Percentiles rank a stretch among this genome's conserved stretches.
phyloP scores from a whole-genome alignment of 768 basidiomycete genomes.

The Pulveroboletus ravenelii region DNA sequence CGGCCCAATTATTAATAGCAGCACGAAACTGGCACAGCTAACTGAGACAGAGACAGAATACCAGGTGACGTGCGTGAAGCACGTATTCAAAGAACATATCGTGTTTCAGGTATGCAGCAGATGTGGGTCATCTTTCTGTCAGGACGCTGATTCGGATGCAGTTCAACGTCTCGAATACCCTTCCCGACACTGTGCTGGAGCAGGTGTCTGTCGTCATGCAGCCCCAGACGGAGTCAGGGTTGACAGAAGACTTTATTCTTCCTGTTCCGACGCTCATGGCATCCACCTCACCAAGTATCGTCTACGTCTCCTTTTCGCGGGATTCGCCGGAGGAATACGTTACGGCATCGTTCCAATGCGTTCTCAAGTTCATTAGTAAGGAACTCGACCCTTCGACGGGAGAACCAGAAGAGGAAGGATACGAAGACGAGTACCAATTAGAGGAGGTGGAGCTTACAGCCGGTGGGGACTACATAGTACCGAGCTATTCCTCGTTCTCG shows the following conservation, averaged over 20 bases:
- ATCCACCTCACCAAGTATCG: conserved; percentile 70
- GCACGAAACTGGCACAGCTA: conserved; percentile 68
- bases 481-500: conserved; percentile 89
- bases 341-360: conserved; percentile 81
- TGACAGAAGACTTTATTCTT: conserved; percentile 95
- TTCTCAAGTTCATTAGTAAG: conserved; percentile 93
- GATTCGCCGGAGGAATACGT: conserved; percentile 72
- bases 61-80: conserved; percentile 94
- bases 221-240: conserved; percentile 62
- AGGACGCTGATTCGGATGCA: conserved; percentile 30
- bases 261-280: conserved; percentile 67
- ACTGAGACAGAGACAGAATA: conserved; percentile 99
- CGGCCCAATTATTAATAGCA: conserved; percentile 86
- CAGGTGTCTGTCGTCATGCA: conserved; percentile 93
- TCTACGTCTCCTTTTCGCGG: conserved; percentile 93
- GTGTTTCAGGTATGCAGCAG: conserved; percentile 82
- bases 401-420: conserved; percentile 96
- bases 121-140: background rate
- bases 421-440: conserved; percentile 96
- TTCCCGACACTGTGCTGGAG: conserved; percentile 93
- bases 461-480: conserved; percentile 90
- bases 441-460: conserved; percentile 95
- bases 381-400: conserved; percentile 95
- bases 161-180: conserved; percentile 97
- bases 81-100: conserved; percentile 90